Evolutionary conservation across 306 rosid species (phyloP).

Genomic region (Boehmeria nivea): DNA sequence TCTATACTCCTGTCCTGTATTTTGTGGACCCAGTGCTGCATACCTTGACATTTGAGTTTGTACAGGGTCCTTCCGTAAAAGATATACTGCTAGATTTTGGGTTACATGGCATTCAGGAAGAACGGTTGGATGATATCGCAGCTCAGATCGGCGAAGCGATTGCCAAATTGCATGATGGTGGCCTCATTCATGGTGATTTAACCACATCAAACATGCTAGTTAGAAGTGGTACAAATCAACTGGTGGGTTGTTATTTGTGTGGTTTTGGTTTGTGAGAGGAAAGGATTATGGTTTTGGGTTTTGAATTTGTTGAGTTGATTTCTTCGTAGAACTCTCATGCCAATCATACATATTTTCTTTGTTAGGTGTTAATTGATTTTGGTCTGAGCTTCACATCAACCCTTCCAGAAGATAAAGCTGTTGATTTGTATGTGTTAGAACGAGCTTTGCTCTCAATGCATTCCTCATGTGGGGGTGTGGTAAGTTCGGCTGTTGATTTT

Average conservation of each 20-base stretch:
- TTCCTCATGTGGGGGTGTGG: conserved; percentile 89
- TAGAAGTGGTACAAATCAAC: conserved; percentile 44
- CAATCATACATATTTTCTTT: conserved; percentile 16
- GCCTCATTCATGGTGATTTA: conserved; percentile 81
- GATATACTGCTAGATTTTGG: conserved; percentile 73
- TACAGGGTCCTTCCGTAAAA: conserved; percentile 72
- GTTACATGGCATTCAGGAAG: conserved; percentile 27
- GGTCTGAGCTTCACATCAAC: conserved; percentile 89
- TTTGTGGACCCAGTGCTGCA: conserved; percentile 60
- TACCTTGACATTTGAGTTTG: conserved; percentile 63
- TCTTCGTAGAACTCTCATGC: conserved; percentile 16
- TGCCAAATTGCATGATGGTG: conserved; percentile 78
- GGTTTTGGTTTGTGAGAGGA: too few relatives aligned
- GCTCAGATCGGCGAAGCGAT: conserved; percentile 75
- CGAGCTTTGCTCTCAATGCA: conserved; percentile 90
- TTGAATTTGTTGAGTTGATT: too few relatives aligned
- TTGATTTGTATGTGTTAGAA: conserved; percentile 84
- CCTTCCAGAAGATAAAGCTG: conserved; percentile 88
- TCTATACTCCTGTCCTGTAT: conserved; percentile 61
- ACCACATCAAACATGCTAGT: conserved; percentile 85
- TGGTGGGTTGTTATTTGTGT: conserved; percentile 42
- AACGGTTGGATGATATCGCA: conserved; percentile 49
- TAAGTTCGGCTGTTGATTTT: conserved; percentile 19
- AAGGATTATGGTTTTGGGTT: too few relatives aligned
- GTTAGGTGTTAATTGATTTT: conserved; percentile 75